Evolutionary conservation across 768 basidiomycete genomes (phyloP), one percentile per base, ranked within the genome.

Genomic region (Naganishia onofrii): DNA sequence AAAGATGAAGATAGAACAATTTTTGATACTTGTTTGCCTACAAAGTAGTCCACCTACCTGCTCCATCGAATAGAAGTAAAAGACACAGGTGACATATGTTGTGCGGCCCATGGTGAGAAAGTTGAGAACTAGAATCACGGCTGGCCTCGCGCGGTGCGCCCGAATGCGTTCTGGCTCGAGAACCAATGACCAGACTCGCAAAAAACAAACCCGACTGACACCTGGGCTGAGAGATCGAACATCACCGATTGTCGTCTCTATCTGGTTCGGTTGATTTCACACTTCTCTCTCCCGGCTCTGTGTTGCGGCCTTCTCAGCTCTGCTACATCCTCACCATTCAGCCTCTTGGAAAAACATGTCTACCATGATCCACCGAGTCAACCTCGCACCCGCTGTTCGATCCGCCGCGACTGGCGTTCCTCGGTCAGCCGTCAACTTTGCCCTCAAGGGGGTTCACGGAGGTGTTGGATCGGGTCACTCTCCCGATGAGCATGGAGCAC

Each of bases 381-480:
- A 87, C 81, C 83, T 95, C 73, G 82, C 89, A 38, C 91, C 93
- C 69, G 91, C 92, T 38, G 87, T 91, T 73, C 87, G 90, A 77
- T 84, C 87, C 7, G 86, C 91, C 69, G 85, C 93, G 53, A 88
- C 86, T 38, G 94, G 94, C 70, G 85, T 93, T 17, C 94, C 94
- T 34, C 80, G 81, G 74, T 90, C 88, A 8, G 88, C 90, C 38
- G 84, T 97, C 79, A 90, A 90, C 83, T 84, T 91, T 77, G 82
- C 86, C 71, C 87, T 86, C 55, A 88, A 87, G 76, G 87, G 88
- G 36, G 86, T 87, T 52, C 82, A 82, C 72, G 83, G 85, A 67
- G 85, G 83, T 71, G 87, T 90, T 79, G 85, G 84, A 80, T 83
- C 68, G 55, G 81, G 71, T 67, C 75, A 78, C 65, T 21, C 85